Base-by-base conservation (phyloP, 2,329 filamentous ascomycete species). In the Neonectria ditissima region DNA sequence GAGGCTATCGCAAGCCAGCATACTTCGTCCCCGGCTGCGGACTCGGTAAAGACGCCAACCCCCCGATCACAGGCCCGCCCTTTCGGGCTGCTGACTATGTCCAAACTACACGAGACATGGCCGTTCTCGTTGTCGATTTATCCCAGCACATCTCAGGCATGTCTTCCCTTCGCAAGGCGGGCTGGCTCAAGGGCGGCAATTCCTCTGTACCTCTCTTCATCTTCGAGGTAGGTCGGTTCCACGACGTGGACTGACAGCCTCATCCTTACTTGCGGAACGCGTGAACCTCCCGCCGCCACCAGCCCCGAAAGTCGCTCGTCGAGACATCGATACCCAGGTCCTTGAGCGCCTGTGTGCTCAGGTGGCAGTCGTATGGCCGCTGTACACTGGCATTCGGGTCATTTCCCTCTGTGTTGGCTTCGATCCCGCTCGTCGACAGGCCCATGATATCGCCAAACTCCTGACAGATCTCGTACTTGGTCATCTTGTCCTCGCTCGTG, bases 391-490 rank as follows among this genome's bases (percentile, higher is more conserved):
- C 87, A 65, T 87, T 89, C 6, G 90, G 88, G 67, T 92, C 90
- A 76, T 92, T 91, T 39, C 91, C 91, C 72, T 92, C 84, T 24
- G 88, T 86, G 72, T 93, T 91, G 10, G 91, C 82, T 72, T 87
- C 84, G 77, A 97, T 90, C 8, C 86, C 86, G 50, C 88, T 86
- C 20, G 91, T 82, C 11, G 91, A 85, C 59, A 97, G 76, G 0
- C 91, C 92, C 85, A 97, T 89, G 62, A 97, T 92, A 63, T 93
- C 89, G 4, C 89, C 91, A 74, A 97, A 90, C 10, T 86, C 80
- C 79, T 92, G 82, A 76, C 92, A 94, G 59, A 97, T 97, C 77
- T 95, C 89, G 77, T 94, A 97, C 81, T 97, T 97, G 50, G 94
- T 97, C 83, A 90, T 92, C 68, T 84, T 87, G 70, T 97, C 92